These are phyloP conservation scores for Ajuga chamaepitys DNA, from an alignment of 257 asterid genomes.

Conservation along the genomic window DNA sequence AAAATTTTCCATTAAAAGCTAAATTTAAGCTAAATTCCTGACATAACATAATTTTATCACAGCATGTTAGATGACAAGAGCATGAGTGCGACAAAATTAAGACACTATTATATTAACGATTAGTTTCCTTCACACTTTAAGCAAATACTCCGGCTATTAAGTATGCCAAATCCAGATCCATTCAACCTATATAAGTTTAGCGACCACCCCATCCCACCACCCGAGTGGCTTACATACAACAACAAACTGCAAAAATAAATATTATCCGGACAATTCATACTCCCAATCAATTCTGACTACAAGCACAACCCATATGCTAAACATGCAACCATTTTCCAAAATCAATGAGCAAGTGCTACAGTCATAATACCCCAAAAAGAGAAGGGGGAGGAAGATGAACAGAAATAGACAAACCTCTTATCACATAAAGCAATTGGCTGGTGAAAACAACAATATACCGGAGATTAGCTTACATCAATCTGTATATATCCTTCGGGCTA, in stretches of 20 bases:
- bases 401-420: background rate
- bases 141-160: background rate
- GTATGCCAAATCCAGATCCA: background rate
- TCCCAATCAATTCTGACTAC: background rate
- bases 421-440: background rate
- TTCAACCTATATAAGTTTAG: background rate
- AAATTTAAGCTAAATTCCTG: background rate
- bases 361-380: background rate
- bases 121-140: background rate
- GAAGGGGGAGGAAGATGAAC: background rate
- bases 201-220: background rate
- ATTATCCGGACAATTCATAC: background rate
- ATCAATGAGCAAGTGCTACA: background rate
- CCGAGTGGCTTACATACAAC: background rate
- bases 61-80: background rate
- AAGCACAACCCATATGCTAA: background rate
- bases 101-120: background rate
- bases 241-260: background rate
- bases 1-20: background rate
- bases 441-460: background rate
- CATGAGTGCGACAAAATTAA: background rate
- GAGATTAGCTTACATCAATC: background rate
- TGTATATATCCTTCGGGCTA: background rate
- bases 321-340: conserved; percentile 1
- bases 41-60: background rate